Evolutionary conservation across 495 filamentous ascomycete genomes (phyloP).

Genomic region (Podospora bellae-mahoneyi): DNA sequence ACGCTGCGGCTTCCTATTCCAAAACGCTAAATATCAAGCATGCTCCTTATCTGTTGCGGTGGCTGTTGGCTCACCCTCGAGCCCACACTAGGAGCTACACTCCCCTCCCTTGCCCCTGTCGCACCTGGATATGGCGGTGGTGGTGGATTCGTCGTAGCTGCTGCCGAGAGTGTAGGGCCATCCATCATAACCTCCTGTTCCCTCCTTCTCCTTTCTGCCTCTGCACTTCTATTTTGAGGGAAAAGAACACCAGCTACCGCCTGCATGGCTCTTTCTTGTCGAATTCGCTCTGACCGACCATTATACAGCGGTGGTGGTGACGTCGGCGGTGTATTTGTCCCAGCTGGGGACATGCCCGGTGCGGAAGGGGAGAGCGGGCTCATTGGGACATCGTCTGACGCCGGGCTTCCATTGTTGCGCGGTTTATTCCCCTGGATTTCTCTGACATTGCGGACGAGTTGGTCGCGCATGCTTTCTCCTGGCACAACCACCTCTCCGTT

Average conservation of each 20-base stretch:
- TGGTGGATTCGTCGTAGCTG: background rate
- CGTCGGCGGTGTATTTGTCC: background rate
- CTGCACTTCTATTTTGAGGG: conserved; percentile 21
- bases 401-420: conserved; percentile 13
- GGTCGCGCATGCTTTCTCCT: conserved; percentile 44
- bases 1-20: background rate
- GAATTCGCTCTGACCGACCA: conserved; percentile 36
- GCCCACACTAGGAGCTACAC: conserved; percentile 26
- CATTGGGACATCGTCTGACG: conserved; percentile 9
- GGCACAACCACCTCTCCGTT: conserved; percentile 37
- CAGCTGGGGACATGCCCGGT: background rate
- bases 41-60: conserved; percentile 53
- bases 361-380: conserved; percentile 13
- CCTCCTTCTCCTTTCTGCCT: conserved; percentile 15
- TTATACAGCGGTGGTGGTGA: conserved; percentile 20
- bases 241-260: conserved; percentile 37
- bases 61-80: conserved; percentile 35
- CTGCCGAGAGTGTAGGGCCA: conserved; percentile 22
- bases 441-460: conserved; percentile 49
- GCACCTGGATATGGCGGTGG: conserved; percentile 31
- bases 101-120: conserved; percentile 28
- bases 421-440: conserved; percentile 51
- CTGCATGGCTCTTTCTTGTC: conserved; percentile 37
- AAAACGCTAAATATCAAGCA: conserved; percentile 51
- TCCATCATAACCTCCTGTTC: conserved; percentile 31